Evolutionary conservation across 306 rosid genomes (phyloP), one percentile per base, ranked within the genome.

Genomic region (Cicer bijugum): DNA sequence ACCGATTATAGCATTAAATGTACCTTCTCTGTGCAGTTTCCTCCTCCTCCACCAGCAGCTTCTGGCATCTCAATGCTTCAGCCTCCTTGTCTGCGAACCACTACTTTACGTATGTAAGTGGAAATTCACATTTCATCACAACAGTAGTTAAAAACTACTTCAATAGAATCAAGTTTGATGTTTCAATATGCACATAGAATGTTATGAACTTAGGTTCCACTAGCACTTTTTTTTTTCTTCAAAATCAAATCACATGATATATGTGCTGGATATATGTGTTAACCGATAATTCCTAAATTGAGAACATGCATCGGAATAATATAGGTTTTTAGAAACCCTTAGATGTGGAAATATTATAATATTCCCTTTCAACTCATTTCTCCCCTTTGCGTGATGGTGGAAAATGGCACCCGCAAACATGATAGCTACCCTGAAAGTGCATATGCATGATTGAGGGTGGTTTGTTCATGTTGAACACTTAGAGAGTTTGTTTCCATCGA

Each of bases 401-500:
- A 69, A 33, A 68, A 43, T 38, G 53, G 9, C 14, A 45, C 35
- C 44, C 38, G 42, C 17, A 8, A 17, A 17, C 19, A 17, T 17
- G 19, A 19, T 45, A 59, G 58, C 48, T 57, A 42, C 42, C 23
- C 78, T 51, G 37, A 72, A 74, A 59, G 20, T 8, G 37, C 57
- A 45, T 40, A 62, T 12, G 16, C 73, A 40, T 74, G 42, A 91
- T 78, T 91, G 98, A 94, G 81, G 79, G 98, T 94, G 62, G 98
- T 94, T 77, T 94, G 98, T 73, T 94, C 97, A 64, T 94, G 98
- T 82, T 94, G 98, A 74, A 94, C 97, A 14, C 98, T 91, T 61
- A 91, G 80, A n/a, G 97, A 84, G 85, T 94, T 91, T 37, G 98
- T 97, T 84, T 94, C 98, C 97, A 94, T 94, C 91, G 91, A 87